Evolutionary conservation across 257 asterid species (phyloP), one percentile per base, ranked within the genome.

Genomic region (Anisodus tanguticus): DNA sequence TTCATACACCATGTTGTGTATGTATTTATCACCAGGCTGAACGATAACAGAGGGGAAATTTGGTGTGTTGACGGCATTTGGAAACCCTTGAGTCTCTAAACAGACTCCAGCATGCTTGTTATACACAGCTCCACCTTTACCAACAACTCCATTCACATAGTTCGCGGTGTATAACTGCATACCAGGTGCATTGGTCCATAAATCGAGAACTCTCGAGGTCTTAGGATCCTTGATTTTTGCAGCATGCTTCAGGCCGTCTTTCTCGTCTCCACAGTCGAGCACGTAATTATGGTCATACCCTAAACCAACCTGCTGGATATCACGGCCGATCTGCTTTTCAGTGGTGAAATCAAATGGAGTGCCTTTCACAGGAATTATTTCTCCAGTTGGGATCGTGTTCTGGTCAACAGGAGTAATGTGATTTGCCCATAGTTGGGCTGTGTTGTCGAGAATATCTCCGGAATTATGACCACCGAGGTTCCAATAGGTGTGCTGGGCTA

Each of bases 401-500:
- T 93, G 84, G 85, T 97, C 98, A 62, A 94, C 95, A 0, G 98
- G 98, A 9, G 98, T 97, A 16, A 97, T 71, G 83, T 92, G 94
- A 35, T 86, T 89, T 4, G 95, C 98, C 90, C 85, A 91, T 87
- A 97, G 86, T 87, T 92, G 94, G 74, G 93, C 91, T 3, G 97
- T 89, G 59, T 97, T 98, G 55, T 94, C 91, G 53, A 95, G 97
- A 80, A 95, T 77, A 41, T 83, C 90, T 8, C 99, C 94, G 0
- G 97, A 92, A 43, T 85, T 78, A 69, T 97, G 99, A 53, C 98
- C 98, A 8, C 93, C 95, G 83, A 97, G 87, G 80, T 97, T 97
- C 99, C 99, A 97, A 54, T 97, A 97, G 5, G 99, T 97, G 87
- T 97, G 99, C 81, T 97, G 98, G 26, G 99, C 98, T 82, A 97